Evolutionary conservation across 2,329 filamentous ascomycete genomes (phyloP).

Genomic region (Endothia cerciana): DNA sequence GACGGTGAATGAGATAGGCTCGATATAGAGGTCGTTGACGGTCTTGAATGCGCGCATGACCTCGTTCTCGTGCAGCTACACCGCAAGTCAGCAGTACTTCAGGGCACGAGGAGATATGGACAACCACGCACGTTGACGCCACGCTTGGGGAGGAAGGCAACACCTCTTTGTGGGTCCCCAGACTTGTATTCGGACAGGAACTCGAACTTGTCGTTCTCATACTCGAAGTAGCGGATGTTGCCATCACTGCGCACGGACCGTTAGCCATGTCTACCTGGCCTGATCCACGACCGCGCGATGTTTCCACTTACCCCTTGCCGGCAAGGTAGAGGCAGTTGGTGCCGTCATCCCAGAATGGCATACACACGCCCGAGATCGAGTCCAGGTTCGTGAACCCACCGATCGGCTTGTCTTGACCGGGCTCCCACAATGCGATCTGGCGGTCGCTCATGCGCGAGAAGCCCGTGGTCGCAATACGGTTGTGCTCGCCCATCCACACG

Average conservation of each 20-base stretch:
- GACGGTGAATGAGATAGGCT: constrained; percentile 97
- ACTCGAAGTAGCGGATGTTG: constrained; percentile 99
- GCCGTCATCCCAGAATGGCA: constrained; percentile 98
- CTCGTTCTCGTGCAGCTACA: constrained; percentile 88
- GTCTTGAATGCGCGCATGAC: constrained; percentile 97
- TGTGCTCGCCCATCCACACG: constrained; percentile 97
- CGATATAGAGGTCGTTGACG: constrained; percentile 90
- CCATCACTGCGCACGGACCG: constrained; percentile 68
- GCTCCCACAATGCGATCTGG: constrained; percentile 94
- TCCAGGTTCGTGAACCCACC: constrained; percentile 90
- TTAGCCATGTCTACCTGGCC: constrained; percentile 23
- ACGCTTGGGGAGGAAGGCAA: constrained; percentile 92
- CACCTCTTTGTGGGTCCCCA: constrained; percentile 88
- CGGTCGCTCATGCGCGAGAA: constrained; percentile 99
- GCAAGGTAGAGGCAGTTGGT: constrained; percentile 95
- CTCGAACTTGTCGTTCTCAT: constrained; percentile 98
- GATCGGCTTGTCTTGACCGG: constrained; percentile 81
- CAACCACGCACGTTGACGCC: constrained; percentile 75
- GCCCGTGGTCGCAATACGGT: constrained; percentile 92
- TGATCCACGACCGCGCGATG: constrained; percentile 50
- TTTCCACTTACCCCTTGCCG: constrained; percentile 80
- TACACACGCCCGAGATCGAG: constrained; percentile 95
- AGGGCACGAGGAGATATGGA: background rate
- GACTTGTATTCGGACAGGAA: constrained; percentile 97
- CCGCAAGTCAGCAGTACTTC: constrained; percentile 28